Evolutionary conservation across 2,329 filamentous ascomycete species (phyloP), one percentile per base, ranked within the genome.

Genomic region (Cadophora gregata): DNA sequence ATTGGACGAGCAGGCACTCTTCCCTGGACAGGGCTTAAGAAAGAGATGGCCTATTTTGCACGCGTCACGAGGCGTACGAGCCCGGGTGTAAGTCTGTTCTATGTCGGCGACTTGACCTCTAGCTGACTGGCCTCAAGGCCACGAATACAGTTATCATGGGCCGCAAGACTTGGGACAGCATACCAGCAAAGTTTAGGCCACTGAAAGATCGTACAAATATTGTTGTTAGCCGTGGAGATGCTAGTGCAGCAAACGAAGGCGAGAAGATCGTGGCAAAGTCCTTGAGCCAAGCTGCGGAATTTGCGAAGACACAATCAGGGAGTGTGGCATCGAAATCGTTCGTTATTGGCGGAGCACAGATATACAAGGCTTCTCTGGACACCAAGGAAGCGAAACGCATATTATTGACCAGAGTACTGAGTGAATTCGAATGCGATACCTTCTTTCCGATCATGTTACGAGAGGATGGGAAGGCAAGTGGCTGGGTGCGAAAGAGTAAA

Each of bases 41-140:
- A 91, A 70, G 96, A 99, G 80, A 97, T 99, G 93, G 88, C 89
- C 47, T 98, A 97, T 79, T 99, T 99, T 78, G 91, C 93, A 21
- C 90, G 94, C 67, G 90, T 97, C 48, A 98, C 95, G 3, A 93
- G 92, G 74, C 70, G 67, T 21, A 67, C 67, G 90, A 19, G 77
- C 87, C 27, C 71, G 78, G 45, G 76, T 78, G 75, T 70, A 70
- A 24, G 31, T 60, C 25, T 29, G 29, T 25, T 31, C 24, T 33
- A 31, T 31, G 24, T 16, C 21, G n/a, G n/a, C 38, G 14, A 4
- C 21, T 51, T 14, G 27, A 25, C 2, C 21, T 27, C 7, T 8
- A 9, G 10, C 61, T 63, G 33, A 58, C n/a, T 12, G 16, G 31
- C n/a, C 42, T 27, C 24, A 10, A 75, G 73, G 62, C 50, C 48